Base-by-base conservation (phyloP, 371 early-diverging fungal species). In the Mucor mucedo region DNA sequence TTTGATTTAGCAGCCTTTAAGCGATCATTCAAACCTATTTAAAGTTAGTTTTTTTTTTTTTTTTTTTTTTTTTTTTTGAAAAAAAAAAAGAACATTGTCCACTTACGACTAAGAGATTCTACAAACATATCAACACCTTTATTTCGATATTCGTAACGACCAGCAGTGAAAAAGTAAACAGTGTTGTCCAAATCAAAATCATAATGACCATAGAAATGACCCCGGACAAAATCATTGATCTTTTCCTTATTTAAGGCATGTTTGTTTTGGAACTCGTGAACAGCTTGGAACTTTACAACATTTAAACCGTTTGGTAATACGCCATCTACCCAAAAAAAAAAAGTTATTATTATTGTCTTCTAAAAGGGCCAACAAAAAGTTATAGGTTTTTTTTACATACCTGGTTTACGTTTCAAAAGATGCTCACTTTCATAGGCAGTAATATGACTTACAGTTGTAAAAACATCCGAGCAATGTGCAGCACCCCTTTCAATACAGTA, bases 231-330 rank as follows among this genome's bases (percentile, higher is more conserved):
- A 73, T 96, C 93, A 79, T 95, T 89, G 77, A 98, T 96, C 71
- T 94, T 93, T 59, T 94, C 94, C 81, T 98, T 98, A 69, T 87
- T 87, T 38, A 89, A 75, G 45, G 96, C 95, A 74, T 98, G 98
- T 73, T 95, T 75, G 83, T 98, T 98, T 76, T 98, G 97, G 84
- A 98, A 98, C 82, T 98, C 97, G 79, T 98, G 98, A 73, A 95
- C 87, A 32, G 97, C 97, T 39, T 88, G 88, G 85, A 97, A 96
- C 79, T 98, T 97, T 60, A 95, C 92, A 7, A 97, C 96, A 71
- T 95, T 96, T 48, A 98, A 78, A 40, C 98, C 98, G 68, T 97
- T 98, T 38, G 98, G 98, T 52, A 95, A 70, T 30, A 98, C 95
- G 49, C 98, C 98, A 74, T 98, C 98, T 90, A 44, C 27, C 5